Percentiles rank a stretch among this genome's conserved stretches.
phyloP scores from a whole-genome alignment of 2,329 filamentous ascomycete genomes.

The Cordyceps cicadae region DNA sequence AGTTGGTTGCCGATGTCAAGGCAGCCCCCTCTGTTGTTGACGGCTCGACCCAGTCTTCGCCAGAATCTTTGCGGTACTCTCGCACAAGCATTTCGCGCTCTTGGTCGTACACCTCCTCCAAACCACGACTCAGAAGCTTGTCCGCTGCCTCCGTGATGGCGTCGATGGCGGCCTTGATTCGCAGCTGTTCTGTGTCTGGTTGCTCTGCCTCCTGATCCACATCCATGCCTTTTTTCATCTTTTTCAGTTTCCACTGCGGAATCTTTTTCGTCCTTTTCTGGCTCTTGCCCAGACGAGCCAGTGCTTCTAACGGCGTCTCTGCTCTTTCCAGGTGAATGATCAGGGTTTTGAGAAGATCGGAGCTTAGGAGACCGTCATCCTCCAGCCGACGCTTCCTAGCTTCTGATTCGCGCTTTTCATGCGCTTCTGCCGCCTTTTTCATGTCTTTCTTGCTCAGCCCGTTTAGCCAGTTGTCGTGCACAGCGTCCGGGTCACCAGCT shows the following conservation, averaged over 20 bases:
- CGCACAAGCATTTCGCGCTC: constrained; percentile 77
- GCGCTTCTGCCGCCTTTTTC: constrained; percentile 75
- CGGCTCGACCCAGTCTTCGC: constrained; percentile 66
- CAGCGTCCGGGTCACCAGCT: constrained; percentile 77
- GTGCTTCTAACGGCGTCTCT: constrained; percentile 81
- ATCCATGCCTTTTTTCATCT: constrained; percentile 46
- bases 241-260: constrained; percentile 64
- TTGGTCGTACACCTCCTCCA: constrained; percentile 84
- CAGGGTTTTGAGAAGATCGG: constrained; percentile 64
- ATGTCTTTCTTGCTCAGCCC: constrained; percentile 92
- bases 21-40: constrained; percentile 52
- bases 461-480: constrained; percentile 87
- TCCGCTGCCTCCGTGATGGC: constrained; percentile 85
- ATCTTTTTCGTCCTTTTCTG: constrained; percentile 52
- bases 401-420: constrained; percentile 76
- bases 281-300: constrained; percentile 68
- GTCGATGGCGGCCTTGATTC: constrained; percentile 66
- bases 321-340: constrained; percentile 67
- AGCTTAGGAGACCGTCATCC: constrained; percentile 66
- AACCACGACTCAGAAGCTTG: constrained; percentile 71
- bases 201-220: constrained; percentile 65
- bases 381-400: constrained; percentile 60
- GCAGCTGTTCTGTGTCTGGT: constrained; percentile 60
- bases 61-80: constrained; percentile 76
- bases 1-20: constrained; percentile 31